Base-by-base conservation (phyloP, 2,329 filamentous ascomycete genomes). In the Phaeosphaeriaceae sp. region DNA sequence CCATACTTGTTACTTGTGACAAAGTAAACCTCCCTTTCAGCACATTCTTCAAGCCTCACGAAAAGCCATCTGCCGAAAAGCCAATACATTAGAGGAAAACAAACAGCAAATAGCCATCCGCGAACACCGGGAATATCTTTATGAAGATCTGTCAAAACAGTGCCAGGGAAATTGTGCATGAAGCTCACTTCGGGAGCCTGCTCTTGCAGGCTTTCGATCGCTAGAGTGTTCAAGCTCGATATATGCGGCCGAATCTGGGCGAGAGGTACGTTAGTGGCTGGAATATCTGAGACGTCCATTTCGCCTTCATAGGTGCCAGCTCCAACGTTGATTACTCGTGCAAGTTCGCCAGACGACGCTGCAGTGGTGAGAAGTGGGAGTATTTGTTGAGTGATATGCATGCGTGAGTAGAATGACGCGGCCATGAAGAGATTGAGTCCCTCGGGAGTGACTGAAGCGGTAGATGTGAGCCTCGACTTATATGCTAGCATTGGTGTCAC, bases 301-400 rank as follows among this genome's bases (percentile, higher is more conserved):
- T 8, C 46, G 47, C 68, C 69, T 51, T 64, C 42, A 3, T 55
- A 51, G 1, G 67, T 63, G 44, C 68, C 69, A 19, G 30, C 46
- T 30, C 69, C 64, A 10, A 75, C 70, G 19, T 68, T 69, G 17
- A 74, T 57, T 1, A 71, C 67, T 49, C 72, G 68, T 10, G 69
- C 69, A 17, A 74, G 66, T 2, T 28, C 17, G 15, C 9, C 63
- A 42, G 9, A 59, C 53, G 13, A 62, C 54, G 7, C 68, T 15
- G 55, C 71, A 11, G 61, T 49, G 1, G 65, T 63, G n/a, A 81
- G 65, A 3, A 77, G 66, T 3, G 78, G 77, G 0, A 77, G 63
- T 2, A 80, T 69, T 24, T 78, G 76, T 28, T 70, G 53, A 21
- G 71, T 68, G 61, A 81, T 80, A 24, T 77, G 73, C 28, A 66